A percentile compares a stretch with the other conserved stretches of the same genome.
Evolutionary conservation across 2,329 filamentous ascomycete species (phyloP).

Genomic region (Aspergillus tamarii): DNA sequence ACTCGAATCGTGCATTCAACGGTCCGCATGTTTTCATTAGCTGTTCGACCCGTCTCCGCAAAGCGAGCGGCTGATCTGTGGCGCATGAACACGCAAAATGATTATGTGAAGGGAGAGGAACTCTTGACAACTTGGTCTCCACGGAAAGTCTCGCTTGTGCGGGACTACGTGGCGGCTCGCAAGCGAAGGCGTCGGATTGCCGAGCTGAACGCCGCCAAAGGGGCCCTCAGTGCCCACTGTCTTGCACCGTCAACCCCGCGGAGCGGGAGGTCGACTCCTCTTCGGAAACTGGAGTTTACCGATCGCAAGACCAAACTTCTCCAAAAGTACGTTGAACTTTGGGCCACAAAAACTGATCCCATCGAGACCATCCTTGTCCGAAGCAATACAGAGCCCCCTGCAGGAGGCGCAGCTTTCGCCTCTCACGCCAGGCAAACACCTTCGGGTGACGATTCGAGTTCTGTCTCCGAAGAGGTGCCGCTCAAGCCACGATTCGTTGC

Average conservation of each 20-base stretch:
- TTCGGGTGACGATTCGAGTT: conserved; percentile 31
- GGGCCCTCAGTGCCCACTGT: conserved; percentile 45
- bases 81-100: conserved; percentile 92
- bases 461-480: conserved; percentile 35
- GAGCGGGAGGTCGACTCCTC: conserved; percentile 40
- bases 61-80: conserved; percentile 92
- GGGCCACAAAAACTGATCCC: conserved; percentile 45
- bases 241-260: conserved; percentile 39
- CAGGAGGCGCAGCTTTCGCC: conserved; percentile 38
- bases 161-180: conserved; percentile 77
- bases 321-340: conserved; percentile 46
- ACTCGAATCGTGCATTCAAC: conserved; percentile 85
- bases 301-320: conserved; percentile 44
- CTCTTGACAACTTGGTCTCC: conserved; percentile 82
- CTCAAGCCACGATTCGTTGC: conserved; percentile 69
- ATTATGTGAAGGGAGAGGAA: conserved; percentile 97
- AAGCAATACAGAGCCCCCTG: conserved; percentile 49
- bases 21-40: conserved; percentile 82
- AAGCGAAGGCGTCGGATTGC: conserved; percentile 74
- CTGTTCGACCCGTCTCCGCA: conserved; percentile 83
- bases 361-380: conserved; percentile 49
- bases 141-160: conserved; percentile 85
- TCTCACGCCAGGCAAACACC: conserved; percentile 25
- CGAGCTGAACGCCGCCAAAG: conserved; percentile 72
- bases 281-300: conserved; percentile 38